These are phyloP conservation scores for Ceratocystis cubensis DNA, from an alignment of 2,329 filamentous ascomycete genomes.

Conservation along the genomic window DNA sequence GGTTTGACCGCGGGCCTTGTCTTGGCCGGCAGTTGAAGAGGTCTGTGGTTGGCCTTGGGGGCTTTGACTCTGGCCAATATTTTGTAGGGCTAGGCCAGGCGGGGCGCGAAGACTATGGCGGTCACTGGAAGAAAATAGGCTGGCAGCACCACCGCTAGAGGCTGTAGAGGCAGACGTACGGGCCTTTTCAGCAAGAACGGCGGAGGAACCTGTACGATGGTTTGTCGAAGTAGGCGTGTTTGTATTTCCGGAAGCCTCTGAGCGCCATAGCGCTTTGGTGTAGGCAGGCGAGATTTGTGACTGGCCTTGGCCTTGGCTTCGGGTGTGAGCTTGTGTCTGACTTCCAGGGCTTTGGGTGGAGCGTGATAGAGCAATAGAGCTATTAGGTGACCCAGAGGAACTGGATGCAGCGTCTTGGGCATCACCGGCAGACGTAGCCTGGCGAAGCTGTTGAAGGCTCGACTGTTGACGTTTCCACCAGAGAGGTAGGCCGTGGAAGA, in stretches of 20 bases:
- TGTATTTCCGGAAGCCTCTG: slow-evolving; percentile 5
- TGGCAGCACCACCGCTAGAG: neutral
- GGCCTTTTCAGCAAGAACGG: neutral
- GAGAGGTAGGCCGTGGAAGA: slow-evolving; percentile 50
- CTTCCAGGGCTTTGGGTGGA: neutral
- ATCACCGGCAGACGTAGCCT: neutral
- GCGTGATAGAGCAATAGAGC: neutral
- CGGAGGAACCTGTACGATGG: neutral
- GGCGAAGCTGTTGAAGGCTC: slow-evolving; percentile 12
- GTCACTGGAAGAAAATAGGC: slow-evolving; percentile 1
- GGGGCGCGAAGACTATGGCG: neutral
- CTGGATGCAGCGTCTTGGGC: neutral
- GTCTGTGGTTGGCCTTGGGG: neutral
- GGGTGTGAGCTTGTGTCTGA: neutral
- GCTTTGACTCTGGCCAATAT: neutral
- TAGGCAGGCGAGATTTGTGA: slow-evolving; percentile 12
- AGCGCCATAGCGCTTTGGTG: slow-evolving; percentile 1
- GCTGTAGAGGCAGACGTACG: neutral
- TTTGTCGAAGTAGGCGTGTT: neutral
- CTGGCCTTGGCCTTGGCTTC: neutral
- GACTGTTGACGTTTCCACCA: slow-evolving; percentile 40
- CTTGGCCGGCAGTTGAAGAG: neutral
- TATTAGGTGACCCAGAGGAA: neutral
- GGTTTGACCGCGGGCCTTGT: neutral
- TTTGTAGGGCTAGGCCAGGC: neutral